Base-by-base conservation (phyloP, 2,329 filamentous ascomycete genomes). In the Leptodontidium sp. region DNA sequence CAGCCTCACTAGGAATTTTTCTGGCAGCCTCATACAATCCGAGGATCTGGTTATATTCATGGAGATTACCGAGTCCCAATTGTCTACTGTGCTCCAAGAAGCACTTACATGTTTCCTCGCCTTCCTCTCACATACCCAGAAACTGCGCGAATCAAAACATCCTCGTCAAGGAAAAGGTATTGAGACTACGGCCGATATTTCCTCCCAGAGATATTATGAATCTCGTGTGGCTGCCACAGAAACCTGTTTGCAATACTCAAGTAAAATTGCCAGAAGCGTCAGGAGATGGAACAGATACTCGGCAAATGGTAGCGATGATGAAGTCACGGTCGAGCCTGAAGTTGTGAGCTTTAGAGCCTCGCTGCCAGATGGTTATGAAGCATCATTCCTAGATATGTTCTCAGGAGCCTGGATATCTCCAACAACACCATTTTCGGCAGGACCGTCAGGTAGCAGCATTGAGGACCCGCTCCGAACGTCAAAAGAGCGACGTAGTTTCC, bases 161-260 rank as follows among this genome's bases (percentile, higher is more conserved):
- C 66, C 59, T 32, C 55, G 67, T n/a, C 62, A 68, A 59, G 70
- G 68, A 9, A 72, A 72, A 49, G 70, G 64, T 15, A 65, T 68
- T 24, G 66, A 70, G 43, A 70, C 70, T 2, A 59, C 64, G 26
- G 61, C 55, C 4, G 70, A 72, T 38, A 17, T 72, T 24, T 59
- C 66, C 1, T 63, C 14, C 9, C 47, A 67, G 21, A 29, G 52
- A 40, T 40, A 61, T 21, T 62, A 66, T 38, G 61, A 68, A 32
- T 29, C 47, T 38, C 66, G 69, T 17, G 53, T 70, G 21, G 62
- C 61, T 43, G 61, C 57, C 8, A 65, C 63, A 6, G 65, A 73
- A 50, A 57, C 65, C 14, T 73, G 68, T 67, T 61, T 73, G 26
- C 69, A 63, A 12, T 68, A 68, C 45, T 61, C 66, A n/a, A 53